A percentile compares a stretch with the other conserved stretches of the same genome.
phyloP scores from a whole-genome alignment of 1,284 basidiomycete species.

The Binderoboletus segoi region DNA sequence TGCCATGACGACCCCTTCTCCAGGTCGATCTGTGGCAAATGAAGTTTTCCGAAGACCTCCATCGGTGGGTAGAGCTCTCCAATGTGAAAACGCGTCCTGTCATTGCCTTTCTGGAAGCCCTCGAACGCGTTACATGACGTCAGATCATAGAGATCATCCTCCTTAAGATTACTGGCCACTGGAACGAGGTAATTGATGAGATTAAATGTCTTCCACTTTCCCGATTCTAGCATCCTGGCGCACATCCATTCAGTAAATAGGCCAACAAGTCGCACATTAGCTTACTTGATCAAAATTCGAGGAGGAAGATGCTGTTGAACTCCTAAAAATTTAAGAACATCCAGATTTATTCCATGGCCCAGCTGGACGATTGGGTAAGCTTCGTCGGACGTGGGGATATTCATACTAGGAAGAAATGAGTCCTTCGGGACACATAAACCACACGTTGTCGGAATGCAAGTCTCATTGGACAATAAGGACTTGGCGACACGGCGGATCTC shows the following conservation, averaged over 20 bases:
- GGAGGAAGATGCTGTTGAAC: constrained; percentile 90
- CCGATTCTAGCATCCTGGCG: constrained; percentile 75
- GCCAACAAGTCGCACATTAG: not conserved
- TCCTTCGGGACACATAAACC: constrained; percentile 75
- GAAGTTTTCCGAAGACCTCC: constrained; percentile 3
- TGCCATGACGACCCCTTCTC: constrained; percentile 32
- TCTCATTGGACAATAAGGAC: constrained; percentile 60
- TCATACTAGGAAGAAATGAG: constrained; percentile 84
- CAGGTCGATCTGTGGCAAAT: constrained; percentile 16
- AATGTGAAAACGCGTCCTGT: not conserved
- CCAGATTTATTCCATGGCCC: constrained; percentile 61
- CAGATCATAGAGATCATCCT: constrained; percentile 70
- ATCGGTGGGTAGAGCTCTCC: constrained; percentile 19
- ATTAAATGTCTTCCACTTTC: constrained; percentile 73
- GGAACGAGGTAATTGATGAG: constrained; percentile 83
- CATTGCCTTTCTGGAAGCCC: constrained; percentile 1
- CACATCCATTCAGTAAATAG: not conserved
- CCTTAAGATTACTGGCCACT: constrained; percentile 67
- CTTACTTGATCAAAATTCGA: constrained; percentile 73
- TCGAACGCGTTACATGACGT: constrained; percentile 46
- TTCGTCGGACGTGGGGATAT: constrained; percentile 55
- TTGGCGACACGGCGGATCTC: constrained; percentile 32
- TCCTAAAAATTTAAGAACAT: constrained; percentile 70
- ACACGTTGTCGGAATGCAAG: constrained; percentile 80
- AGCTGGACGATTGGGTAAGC: constrained; percentile 82